Evolutionary conservation across 164 flowering plant species (phyloP), one percentile per base, ranked within the genome.

Genomic region (Malania oleifera): DNA sequence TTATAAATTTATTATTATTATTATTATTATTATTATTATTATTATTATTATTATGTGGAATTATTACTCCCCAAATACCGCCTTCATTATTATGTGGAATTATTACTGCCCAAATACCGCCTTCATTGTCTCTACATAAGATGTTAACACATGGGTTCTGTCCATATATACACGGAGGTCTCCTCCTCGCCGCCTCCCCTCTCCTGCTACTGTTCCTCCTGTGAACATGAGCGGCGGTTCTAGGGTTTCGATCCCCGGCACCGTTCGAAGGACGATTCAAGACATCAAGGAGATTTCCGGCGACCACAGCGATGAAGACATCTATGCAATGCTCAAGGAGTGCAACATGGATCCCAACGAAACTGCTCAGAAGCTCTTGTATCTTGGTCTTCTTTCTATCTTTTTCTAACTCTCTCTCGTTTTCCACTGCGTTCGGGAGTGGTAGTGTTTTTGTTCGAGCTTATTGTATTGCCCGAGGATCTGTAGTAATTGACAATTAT

Each of bases 241-340:
- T 65, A 67, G 75, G 77, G 78, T 71, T 72, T 50, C 70, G 73
- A 70, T 80, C 64, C 74, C 88, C 10, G 38, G 23, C 29, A 57
- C 57, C 51, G 62, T 72, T 15, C 51, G 56, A 60, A 63, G 64
- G 23, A 73, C 63, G 62, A 73, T 83, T 53, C 70, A 68, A 17
- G 60, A 59, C 64, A 75, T 83, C 31, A 75, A 72, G 59, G 88
- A 81, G 76, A 75, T 75, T 63, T 64, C 83, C 1, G 73, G 80
- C 1, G 65, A 79, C 47, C 77, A 80, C 48, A 60, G 26, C 59
- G 71, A 72, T 12, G 76, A 72, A 2, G 79, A 75, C 19, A 64
- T 75, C 17, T 61, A 69, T 27, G 71, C 67, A 28, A 59, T 69
- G 69, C 71, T 75, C 23, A 62, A 71, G 55, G 79, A 75, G 20